Evolutionary conservation across 2,329 filamentous ascomycete genomes (phyloP), one percentile per base, ranked within the genome.

Genomic region (Talaromyces sp.): DNA sequence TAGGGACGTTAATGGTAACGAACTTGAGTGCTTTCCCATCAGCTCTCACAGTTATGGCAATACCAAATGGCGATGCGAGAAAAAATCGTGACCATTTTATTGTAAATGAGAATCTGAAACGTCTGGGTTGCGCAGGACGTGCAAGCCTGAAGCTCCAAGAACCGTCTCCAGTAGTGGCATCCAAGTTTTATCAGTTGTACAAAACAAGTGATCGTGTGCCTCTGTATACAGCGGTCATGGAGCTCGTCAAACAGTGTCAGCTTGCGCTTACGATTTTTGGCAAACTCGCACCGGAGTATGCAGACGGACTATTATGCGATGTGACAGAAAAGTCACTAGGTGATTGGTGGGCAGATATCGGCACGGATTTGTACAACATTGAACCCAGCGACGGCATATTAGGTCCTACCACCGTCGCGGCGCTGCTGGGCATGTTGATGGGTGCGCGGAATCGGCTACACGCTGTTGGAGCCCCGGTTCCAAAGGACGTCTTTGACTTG

Each of bases 301-400:
- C 90, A 7, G 94, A 99, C 67, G 94, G 94, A 0, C 76, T 97
- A 22, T 81, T 99, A 2, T 99, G 94, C 71, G 94, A 99, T 75
- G 81, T 94, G 43, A 97, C 94, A 0, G 94, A 99, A 71, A 87
- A 83, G 61, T 91, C 92, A 1, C 85, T 97, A 65, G 88, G 87
- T 61, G 89, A 97, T 71, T 99, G 94, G 94, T 97, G 94, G 94
- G 87, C 89, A 1, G 90, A 96, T 67, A 88, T 97, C 60, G 94
- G 94, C 1, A 87, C 87, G 0, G 93, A 97, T 64, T 87, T 94
- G 67, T 97, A 93, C 77, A 95, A 93, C 57, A 84, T 91, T 35
- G 94, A 97, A 72, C 93, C 94, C 1, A 89, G 88, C 9, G 94
- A 99, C 74, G 93, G 93, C 11, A 91, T 96, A 21, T 77, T 99